phyloP scores from a whole-genome alignment of 1,139 yeast genomes.

The Hyphopichia buzzinii region DNA sequence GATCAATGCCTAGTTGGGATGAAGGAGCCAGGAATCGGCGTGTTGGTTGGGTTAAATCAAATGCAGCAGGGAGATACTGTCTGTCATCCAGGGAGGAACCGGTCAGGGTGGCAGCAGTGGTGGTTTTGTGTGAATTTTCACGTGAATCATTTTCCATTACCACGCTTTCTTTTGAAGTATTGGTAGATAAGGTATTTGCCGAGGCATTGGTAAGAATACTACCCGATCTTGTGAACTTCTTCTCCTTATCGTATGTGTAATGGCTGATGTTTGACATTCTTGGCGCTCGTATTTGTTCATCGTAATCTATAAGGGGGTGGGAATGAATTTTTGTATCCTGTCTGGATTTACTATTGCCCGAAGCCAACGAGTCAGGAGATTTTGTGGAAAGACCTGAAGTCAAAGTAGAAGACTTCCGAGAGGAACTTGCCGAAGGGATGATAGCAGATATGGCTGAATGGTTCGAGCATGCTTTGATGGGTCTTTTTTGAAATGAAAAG shows the following conservation, averaged over 20 bases:
- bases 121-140: slow-evolving; percentile 3
- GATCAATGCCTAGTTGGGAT: neutral
- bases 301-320: slow-evolving; percentile 34
- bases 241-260: slow-evolving; percentile 19
- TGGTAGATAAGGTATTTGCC: neutral
- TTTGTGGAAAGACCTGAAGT: slow-evolving; percentile 7
- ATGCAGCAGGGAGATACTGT: slow-evolving; percentile 39
- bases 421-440: slow-evolving; percentile 13
- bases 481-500: slow-evolving; percentile 40
- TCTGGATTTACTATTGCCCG: slow-evolving; percentile 47
- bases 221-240: slow-evolving; percentile 5
- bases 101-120: slow-evolving; percentile 1
- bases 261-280: slow-evolving; percentile 32
- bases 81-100: slow-evolving; percentile 3
- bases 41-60: slow-evolving; percentile 38
- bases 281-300: slow-evolving; percentile 47
- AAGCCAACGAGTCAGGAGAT: slow-evolving; percentile 35
- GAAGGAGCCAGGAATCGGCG: slow-evolving; percentile 26
- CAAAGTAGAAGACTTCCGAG: neutral
- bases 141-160: slow-evolving; percentile 2
- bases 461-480: slow-evolving; percentile 22
- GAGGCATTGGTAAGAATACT: slow-evolving; percentile 2
- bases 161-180: slow-evolving; percentile 3
- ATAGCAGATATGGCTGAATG: slow-evolving; percentile 35
- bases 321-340: slow-evolving; percentile 20